Conservation (phyloP, 352 stramenopile species). For the Phytopythium montanum region DNA sequence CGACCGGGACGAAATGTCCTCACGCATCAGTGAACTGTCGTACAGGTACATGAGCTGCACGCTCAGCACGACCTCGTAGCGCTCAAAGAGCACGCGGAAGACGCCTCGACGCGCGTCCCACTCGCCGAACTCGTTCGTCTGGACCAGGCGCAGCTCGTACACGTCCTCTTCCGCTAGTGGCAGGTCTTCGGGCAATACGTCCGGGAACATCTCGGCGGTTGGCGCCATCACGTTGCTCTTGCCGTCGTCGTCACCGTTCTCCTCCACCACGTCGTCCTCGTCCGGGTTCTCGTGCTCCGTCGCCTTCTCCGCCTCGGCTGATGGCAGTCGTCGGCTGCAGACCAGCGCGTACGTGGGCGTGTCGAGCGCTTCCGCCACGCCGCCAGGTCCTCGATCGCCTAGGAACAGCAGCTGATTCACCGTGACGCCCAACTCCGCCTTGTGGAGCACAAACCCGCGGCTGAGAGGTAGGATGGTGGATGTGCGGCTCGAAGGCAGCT, state of each 20-base stretch:
- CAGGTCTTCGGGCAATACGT: conserved; percentile 62
- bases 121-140: conserved; percentile 80
- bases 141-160: conserved; percentile 78
- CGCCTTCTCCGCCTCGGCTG: conserved; percentile 49
- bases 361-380: conserved; percentile 74
- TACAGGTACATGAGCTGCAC: conserved; percentile 86
- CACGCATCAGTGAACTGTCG: conserved; percentile 75
- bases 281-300: conserved; percentile 31
- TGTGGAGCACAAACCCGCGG: conserved; percentile 76
- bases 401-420: conserved; percentile 84
- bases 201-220: conserved; percentile 75
- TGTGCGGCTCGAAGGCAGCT: conserved; percentile 72
- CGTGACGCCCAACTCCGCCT: conserved; percentile 66
- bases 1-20: conserved; percentile 61
- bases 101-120: conserved; percentile 61
- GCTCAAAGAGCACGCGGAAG: conserved; percentile 82
- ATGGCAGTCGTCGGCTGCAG: conserved; percentile 53
- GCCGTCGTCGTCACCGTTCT: conserved; percentile 42
- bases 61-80: conserved; percentile 81
- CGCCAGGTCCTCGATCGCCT: conserved; percentile 65
- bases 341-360: conserved; percentile 79
- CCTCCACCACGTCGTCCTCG: conserved; percentile 43
- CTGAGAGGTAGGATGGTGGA: conserved; percentile 66
- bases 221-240: conserved; percentile 75
- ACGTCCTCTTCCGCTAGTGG: conserved; percentile 73